These are phyloP conservation scores for Phytophthora syringae DNA, from an alignment of 352 stramenopile genomes.

Conservation along the genomic window DNA sequence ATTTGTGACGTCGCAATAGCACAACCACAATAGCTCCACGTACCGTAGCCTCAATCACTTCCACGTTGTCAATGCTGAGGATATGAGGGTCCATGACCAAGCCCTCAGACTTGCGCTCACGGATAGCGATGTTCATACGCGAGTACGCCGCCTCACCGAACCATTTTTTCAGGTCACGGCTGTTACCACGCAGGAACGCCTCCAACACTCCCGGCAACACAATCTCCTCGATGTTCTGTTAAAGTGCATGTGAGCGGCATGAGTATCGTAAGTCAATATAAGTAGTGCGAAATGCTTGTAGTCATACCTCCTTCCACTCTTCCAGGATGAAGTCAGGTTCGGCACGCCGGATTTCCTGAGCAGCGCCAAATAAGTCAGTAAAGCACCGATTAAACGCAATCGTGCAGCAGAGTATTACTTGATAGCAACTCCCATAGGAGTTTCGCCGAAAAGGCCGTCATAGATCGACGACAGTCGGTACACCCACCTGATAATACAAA, in stretches of 20 bases:
- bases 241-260: constrained; percentile 7
- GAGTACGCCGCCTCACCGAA: constrained; percentile 96
- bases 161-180: constrained; percentile 96
- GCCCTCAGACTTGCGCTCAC: constrained; percentile 94
- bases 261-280: constrained; percentile 1
- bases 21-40: background rate
- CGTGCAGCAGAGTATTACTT: constrained; percentile 30
- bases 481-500: constrained; percentile 66
- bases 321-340: constrained; percentile 98
- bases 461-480: constrained; percentile 98
- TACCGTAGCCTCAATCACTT: constrained; percentile 95
- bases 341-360: constrained; percentile 92
- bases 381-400: background rate
- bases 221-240: constrained; percentile 90
- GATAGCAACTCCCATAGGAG: constrained; percentile 94
- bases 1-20: background rate
- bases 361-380: constrained; percentile 8
- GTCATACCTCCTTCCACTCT: constrained; percentile 87
- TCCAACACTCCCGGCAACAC: constrained; percentile 95
- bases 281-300: constrained; percentile 28
- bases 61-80: constrained; percentile 96
- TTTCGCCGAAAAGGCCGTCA: constrained; percentile 97
- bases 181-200: constrained; percentile 95
- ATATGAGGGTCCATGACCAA: constrained; percentile 95
- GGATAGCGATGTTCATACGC: constrained; percentile 94